Evolutionary conservation across 495 filamentous ascomycete genomes (phyloP), one percentile per base, ranked within the genome.

Genomic region (Penicillium bialowiezense): DNA sequence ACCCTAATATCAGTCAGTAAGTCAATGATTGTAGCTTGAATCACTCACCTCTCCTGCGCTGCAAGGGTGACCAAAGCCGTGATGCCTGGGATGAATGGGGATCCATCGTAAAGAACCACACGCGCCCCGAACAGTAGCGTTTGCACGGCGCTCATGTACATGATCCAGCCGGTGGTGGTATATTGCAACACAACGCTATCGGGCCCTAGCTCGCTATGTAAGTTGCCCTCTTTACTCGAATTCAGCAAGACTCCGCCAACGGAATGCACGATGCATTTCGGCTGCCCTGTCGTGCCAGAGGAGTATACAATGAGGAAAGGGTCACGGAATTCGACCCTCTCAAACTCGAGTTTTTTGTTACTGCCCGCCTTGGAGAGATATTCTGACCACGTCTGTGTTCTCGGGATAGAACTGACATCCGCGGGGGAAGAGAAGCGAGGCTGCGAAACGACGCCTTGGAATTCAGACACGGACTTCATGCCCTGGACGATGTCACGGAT

Each of bases 141-240:
- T 24, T 67, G 65, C 14, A 86, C 65, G 40, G 72, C 73, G 15
- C 76, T 62, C 24, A 89, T 64, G 63, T 91, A 91, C 88, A 92
- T 92, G 58, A 92, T 91, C 88, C 88, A 92, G 5, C 88, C 88
- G 0, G 85, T 88, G 35, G 80, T 83, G 13, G 76, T 82, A 53
- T 78, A 83, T 67, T 88, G 79, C 58, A 76, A 31, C 4, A 69
- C 63, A 14, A 84, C 76, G 26, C 58, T 77, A 8, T 77, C 63
- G 0, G 76, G 54, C 1, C 62, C 64, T 7, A 75, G 51, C 20
- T 80, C 77, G 17, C 78, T 68, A 62, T 90, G 86, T 24, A 90
- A 67, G 3, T 67, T 63, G 5, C 68, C 67, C 59, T 91, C 86
- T 56, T 89, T 90, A 54, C 53, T 67, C 4, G 63, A 64, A 54